Evolutionary conservation across 2,329 filamentous ascomycete genomes (phyloP).

Genomic region (Cladosporium sp.): DNA sequence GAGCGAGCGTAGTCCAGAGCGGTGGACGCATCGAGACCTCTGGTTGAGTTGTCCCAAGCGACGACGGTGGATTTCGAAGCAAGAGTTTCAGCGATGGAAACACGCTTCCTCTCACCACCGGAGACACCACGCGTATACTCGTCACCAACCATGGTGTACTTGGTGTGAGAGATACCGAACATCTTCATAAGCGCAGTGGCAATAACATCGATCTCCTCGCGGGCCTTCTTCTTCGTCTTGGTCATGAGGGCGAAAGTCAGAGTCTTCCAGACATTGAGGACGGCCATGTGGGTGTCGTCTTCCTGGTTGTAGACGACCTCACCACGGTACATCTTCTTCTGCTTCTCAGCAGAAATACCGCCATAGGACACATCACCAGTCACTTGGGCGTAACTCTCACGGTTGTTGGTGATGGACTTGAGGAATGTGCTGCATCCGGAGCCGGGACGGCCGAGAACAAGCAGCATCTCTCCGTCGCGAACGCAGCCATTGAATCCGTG

Average conservation of each 20-base stretch:
- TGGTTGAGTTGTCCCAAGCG: constrained; percentile 74
- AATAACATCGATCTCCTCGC: constrained; percentile 59
- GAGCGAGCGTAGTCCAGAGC: constrained; percentile 73
- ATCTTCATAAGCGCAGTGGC: constrained; percentile 66
- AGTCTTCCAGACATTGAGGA: constrained; percentile 71
- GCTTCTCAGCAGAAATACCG: constrained; percentile 61
- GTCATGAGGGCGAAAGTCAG: constrained; percentile 68
- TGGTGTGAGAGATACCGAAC: constrained; percentile 72
- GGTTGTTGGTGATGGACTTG: constrained; percentile 67
- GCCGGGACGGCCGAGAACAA: constrained; percentile 67
- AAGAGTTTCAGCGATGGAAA: constrained; percentile 71
- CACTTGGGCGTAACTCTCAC: constrained; percentile 58
- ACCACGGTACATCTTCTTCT: constrained; percentile 62
- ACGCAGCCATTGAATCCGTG: constrained; percentile 63
- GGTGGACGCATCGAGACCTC: constrained; percentile 73
- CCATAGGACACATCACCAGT: constrained; percentile 66
- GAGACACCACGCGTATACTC: constrained; percentile 66
- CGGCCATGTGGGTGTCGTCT: constrained; percentile 69
- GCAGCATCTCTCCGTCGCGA: constrained; percentile 60
- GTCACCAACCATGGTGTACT: constrained; percentile 69
- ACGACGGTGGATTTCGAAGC: constrained; percentile 67
- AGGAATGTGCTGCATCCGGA: constrained; percentile 71
- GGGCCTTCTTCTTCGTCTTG: constrained; percentile 64
- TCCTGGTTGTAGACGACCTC: constrained; percentile 76
- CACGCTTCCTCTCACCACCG: constrained; percentile 74